Evolutionary conservation across 148 eudicot genomes (phyloP), one percentile per base, ranked within the genome.

Genomic region (Rhododendron kiyosumense): DNA sequence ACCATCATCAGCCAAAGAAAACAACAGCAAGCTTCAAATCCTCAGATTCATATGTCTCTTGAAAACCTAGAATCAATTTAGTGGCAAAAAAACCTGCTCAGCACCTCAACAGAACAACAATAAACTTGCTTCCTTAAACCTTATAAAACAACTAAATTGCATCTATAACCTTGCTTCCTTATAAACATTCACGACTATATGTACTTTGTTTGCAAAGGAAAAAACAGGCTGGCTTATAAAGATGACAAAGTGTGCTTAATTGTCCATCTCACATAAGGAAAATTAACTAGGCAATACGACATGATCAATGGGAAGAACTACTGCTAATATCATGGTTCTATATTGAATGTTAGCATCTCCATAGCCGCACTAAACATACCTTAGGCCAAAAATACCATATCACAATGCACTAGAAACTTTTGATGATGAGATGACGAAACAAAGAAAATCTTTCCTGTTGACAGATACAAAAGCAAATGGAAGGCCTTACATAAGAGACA

Each of bases 401-500:
- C 52, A n/a, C 76, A 83, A 81, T 14, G 36, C 7, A 18, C 38
- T 52, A 26, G 15, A 2, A 54, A 83, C 46, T 41, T 30, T 67
- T 73, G 51, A 34, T 28, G 48, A 14, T 36, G 81, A 78, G 67
- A 54, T 32, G 14, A 76, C 24, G 13, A 84, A 71, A 76, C 28
- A 32, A 83, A 1, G 79, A 24, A 18, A 73, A 73, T 61, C 67
- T 54, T 24, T 34, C 59, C 17, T 59, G 57, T 24, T 83, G 48
- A 38, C 30, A 7, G 1, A 83, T 45, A 63, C 24, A 49, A 49
- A 84, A 15, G 45, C 30, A 84, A 80, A 74, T 34, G 43, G 36
- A 38, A 85, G 87, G 77, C 74, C 92, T 86, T 89, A 95, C 99
- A 52, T 88, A 38, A 17, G 88, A 26, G n/a, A 45, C 59, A 46